Base-by-base conservation (phyloP, 2,329 filamentous ascomycete genomes). In the Dothideomycetes sp. region DNA sequence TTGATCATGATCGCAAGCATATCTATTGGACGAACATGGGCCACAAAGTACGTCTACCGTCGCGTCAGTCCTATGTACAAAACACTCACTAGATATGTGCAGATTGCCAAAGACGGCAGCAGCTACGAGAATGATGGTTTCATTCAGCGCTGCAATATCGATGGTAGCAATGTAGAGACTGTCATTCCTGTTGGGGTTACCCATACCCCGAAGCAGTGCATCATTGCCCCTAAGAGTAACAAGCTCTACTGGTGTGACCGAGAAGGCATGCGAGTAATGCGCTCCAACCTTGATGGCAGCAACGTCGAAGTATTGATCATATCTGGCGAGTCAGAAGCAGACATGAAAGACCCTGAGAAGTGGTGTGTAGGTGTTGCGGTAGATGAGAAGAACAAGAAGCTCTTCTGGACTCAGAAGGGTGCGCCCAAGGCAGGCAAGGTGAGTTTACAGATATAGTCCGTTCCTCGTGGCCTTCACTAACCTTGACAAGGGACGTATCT, bases 381-480 rank as follows among this genome's bases (percentile, higher is more conserved):
- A 0, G 64, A 65, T 3, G 37, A 37, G 17, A 43, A 52, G 1
- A 54, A 56, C 1, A 62, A 63, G 10, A 62, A 65, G 30, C 59
- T 79, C 34, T 78, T 70, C 60, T 79, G 75, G 75, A 73, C 69
- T 0, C 73, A 78, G 38, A 78, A 79, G 49, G 75, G 75, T 0
- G 57, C 61, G 0, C 63, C 66, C 3, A 78, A 77, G 51, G 63
- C 60, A 0, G 56, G n/a, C n/a, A n/a, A n/a, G n/a, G n/a, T n/a
- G n/a, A n/a, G n/a, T n/a, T n/a, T n/a, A n/a, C n/a, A n/a, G n/a
- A n/a, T n/a, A n/a, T n/a, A n/a, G n/a, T n/a, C n/a, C n/a, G n/a
- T n/a, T n/a, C n/a, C n/a, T n/a, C n/a, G n/a, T n/a, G n/a, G n/a
- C n/a, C n/a, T n/a, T n/a, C n/a, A n/a, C n/a, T n/a, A n/a, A n/a